Percentiles rank a stretch among this genome's conserved stretches.
phyloP scores from a whole-genome alignment of 768 basidiomycete genomes.

The Psilocybe cubensis region DNA sequence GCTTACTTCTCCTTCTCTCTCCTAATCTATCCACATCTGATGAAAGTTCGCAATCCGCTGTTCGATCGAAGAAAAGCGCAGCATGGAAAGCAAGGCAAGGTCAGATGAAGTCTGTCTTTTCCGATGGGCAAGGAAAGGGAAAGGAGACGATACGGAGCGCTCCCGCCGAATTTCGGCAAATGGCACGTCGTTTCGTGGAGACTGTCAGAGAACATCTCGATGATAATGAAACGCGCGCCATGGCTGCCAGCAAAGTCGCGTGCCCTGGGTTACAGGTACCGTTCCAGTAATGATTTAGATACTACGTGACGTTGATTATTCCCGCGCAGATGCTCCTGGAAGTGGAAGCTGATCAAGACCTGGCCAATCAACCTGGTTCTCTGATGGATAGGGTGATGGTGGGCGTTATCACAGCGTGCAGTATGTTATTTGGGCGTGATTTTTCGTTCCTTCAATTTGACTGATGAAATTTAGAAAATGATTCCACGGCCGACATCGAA shows the following conservation, averaged over 20 bases:
- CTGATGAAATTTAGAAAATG: conserved; percentile 36
- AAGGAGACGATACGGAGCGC: conserved; percentile 27
- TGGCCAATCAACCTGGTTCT: conserved; percentile 63
- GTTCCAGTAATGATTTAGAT: conserved; percentile 3
- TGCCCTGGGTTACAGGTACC: conserved; percentile 75
- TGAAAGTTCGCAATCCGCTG: conserved; percentile 35
- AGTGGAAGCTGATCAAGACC: conserved; percentile 72
- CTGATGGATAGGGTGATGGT: conserved; percentile 82
- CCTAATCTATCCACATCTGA: conserved; percentile 54
- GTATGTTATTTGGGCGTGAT: conserved; percentile 45
- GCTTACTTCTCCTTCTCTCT: conserved; percentile 76
- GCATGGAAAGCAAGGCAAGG: conserved; percentile 85
- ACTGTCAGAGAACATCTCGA: conserved; percentile 54
- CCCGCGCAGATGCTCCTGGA: conserved; percentile 73
- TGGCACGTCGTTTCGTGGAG: conserved; percentile 51
- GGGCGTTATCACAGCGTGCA: conserved; percentile 68
- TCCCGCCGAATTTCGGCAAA: conserved; percentile 53
- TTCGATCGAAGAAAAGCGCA: conserved; percentile 86
- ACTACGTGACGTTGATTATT: conserved; percentile 1
- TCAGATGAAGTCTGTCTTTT: conserved; percentile 79
- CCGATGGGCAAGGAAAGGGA: conserved; percentile 42
- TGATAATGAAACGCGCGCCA: conserved; percentile 75
- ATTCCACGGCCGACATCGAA: conserved; percentile 41
- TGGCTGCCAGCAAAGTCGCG: conserved; percentile 77
- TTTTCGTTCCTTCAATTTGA: background rate